Evolutionary conservation across 1,284 basidiomycete species (phyloP).

Genomic region (Rhodotorula sp.): DNA sequence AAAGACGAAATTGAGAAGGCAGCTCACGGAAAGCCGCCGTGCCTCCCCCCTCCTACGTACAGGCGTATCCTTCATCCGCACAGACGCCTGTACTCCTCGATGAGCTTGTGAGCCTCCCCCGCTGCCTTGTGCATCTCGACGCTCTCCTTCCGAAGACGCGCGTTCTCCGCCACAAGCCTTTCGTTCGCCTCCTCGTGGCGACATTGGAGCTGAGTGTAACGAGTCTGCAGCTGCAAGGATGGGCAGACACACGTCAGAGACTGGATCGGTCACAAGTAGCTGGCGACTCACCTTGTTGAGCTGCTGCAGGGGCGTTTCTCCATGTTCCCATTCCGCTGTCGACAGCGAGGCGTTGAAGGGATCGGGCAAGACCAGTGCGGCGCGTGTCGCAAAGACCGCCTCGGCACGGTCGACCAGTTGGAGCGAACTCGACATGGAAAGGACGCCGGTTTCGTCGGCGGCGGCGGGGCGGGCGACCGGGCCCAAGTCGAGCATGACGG

Average conservation of each 20-base stretch:
- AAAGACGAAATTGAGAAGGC: too few species aligned
- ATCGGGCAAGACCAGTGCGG: not conserved
- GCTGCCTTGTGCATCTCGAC: not conserved
- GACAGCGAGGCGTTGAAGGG: not conserved
- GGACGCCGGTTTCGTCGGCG: not conserved
- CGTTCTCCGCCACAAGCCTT: not conserved
- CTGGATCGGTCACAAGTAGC: too few species aligned
- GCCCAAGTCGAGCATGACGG: not conserved
- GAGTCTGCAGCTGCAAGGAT: too few species aligned
- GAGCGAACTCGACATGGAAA: not conserved
- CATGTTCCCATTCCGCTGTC: not conserved
- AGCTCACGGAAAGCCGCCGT: too few species aligned
- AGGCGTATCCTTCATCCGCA: too few species aligned
- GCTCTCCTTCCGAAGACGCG: not conserved
- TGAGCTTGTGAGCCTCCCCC: not conserved
- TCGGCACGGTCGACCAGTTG: not conserved
- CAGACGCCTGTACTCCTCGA: not conserved
- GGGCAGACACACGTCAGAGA: too few species aligned
- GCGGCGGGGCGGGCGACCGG: not conserved
- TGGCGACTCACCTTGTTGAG: not conserved
- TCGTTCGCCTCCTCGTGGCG: too few species aligned
- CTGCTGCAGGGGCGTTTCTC: not conserved
- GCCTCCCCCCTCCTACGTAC: too few species aligned
- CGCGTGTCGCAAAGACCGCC: not conserved
- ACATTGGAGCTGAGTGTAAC: too few species aligned